phyloP scores from a whole-genome alignment of 441 rosid species.

The Melastoma candidum region DNA sequence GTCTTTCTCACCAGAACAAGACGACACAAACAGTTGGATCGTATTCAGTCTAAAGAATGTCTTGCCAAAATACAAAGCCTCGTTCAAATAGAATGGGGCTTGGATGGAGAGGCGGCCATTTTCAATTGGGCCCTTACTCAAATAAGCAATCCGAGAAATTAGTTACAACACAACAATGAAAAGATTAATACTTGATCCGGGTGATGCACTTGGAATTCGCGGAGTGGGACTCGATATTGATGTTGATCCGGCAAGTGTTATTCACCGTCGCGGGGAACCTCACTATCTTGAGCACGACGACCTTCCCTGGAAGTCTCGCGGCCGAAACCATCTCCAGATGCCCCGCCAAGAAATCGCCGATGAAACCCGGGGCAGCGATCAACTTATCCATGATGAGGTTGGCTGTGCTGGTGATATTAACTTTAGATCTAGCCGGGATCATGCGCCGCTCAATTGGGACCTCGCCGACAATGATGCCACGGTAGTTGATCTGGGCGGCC shows the following conservation, averaged over 20 bases:
- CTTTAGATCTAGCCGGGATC: slow-evolving; percentile 17
- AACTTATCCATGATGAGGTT: slow-evolving; percentile 12
- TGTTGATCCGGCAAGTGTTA: slow-evolving; percentile 17
- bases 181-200: slow-evolving; percentile 18
- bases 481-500: slow-evolving; percentile 12
- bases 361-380: slow-evolving; percentile 13
- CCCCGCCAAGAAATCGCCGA: slow-evolving; percentile 18
- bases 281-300: slow-evolving; percentile 18
- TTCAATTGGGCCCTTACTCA: too few relatives aligned
- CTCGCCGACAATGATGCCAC: slow-evolving; percentile 8
- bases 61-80: too few relatives aligned
- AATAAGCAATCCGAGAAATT: too few relatives aligned
- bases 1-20: too few relatives aligned
- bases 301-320: slow-evolving; percentile 21
- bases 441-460: slow-evolving; percentile 8
- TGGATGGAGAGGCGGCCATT: too few relatives aligned
- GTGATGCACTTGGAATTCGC: slow-evolving; percentile 16
- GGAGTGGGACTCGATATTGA: slow-evolving; percentile 7
- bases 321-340: slow-evolving; percentile 20
- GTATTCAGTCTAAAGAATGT: too few relatives aligned
- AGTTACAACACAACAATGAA: background rate
- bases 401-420: slow-evolving; percentile 16
- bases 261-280: slow-evolving; percentile 17
- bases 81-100: too few relatives aligned
- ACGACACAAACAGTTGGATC: too few relatives aligned